Conservation (phyloP, 1,284 basidiomycete species). For the Baeospora myosura region DNA sequence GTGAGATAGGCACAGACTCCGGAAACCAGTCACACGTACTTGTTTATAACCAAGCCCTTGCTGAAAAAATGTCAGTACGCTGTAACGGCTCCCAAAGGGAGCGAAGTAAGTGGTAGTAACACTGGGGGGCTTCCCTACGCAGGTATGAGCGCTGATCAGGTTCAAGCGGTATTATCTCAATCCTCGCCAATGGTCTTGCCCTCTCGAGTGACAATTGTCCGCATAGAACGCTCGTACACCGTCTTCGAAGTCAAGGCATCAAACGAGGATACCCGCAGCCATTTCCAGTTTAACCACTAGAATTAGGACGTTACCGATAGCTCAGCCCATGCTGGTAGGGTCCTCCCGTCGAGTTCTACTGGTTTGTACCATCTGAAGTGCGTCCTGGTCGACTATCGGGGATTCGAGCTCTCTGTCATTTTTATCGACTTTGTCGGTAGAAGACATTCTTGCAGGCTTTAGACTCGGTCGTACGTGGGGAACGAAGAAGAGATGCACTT, state of each 20-base stretch:
- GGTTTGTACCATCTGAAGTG: slow-evolving; percentile 55
- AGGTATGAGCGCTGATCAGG: slow-evolving; percentile 92
- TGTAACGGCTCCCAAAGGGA: slow-evolving; percentile 30
- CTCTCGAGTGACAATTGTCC: slow-evolving; percentile 18
- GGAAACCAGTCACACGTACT: slow-evolving; percentile 31
- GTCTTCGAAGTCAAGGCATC: slow-evolving; percentile 19
- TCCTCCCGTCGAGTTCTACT: slow-evolving; percentile 22
- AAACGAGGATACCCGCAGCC: slow-evolving; percentile 81
- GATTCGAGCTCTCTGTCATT: too few species aligned
- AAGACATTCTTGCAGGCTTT: too few species aligned
- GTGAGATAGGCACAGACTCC: slow-evolving; percentile 6
- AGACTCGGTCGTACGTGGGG: too few species aligned
- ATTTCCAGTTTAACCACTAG: slow-evolving; percentile 57
- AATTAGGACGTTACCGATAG: slow-evolving; percentile 69
- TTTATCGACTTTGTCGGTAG: too few species aligned
- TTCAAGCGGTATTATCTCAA: slow-evolving; percentile 94
- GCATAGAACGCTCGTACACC: slow-evolving; percentile 17
- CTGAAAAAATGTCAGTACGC: slow-evolving; percentile 54
- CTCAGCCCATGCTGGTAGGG: slow-evolving; percentile 26
- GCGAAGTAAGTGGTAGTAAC: slow-evolving; percentile 36
- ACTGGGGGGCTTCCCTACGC: slow-evolving; percentile 89
- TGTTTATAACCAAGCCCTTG: slow-evolving; percentile 75
- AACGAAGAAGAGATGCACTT: too few species aligned
- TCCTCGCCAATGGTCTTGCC: slow-evolving; percentile 34
- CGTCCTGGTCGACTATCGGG: slow-evolving; percentile 49